Evolutionary conservation across 352 stramenopile species (phyloP).

Genomic region (Albugo candida): DNA sequence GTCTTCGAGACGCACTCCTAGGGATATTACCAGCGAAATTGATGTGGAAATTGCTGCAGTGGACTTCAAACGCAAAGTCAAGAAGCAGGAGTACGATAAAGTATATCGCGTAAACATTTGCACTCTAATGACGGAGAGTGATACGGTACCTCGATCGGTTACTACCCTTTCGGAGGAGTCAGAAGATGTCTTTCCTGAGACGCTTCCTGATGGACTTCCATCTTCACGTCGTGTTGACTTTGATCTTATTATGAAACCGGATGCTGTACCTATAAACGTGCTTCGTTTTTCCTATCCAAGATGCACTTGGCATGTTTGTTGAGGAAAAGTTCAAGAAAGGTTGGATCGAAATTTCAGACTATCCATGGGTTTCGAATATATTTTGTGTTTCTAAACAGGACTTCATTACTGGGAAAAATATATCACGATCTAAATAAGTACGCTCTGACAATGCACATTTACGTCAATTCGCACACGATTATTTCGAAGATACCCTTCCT

Average conservation of each 20-base stretch:
- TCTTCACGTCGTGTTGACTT: constrained; percentile 3
- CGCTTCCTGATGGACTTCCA: constrained; percentile 4
- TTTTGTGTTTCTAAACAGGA: constrained; percentile 13
- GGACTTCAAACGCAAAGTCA: too few species aligned
- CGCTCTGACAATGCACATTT: background rate
- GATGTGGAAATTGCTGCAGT: too few species aligned
- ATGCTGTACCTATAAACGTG: constrained; percentile 2
- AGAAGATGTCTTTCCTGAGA: constrained; percentile 2
- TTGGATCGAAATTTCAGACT: constrained; percentile 10
- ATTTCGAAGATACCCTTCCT: constrained; percentile 11
- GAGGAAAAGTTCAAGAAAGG: constrained; percentile 1
- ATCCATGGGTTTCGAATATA: constrained; percentile 10
- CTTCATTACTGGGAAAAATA: constrained; percentile 2
- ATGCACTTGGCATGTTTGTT: constrained; percentile 1
- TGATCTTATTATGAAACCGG: constrained; percentile 7
- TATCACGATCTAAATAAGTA: constrained; percentile 4
- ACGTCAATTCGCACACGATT: constrained; percentile 7
- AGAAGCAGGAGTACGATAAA: too few species aligned
- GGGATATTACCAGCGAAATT: too few species aligned
- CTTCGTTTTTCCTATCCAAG: constrained; percentile 8
- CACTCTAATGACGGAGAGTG: too few species aligned
- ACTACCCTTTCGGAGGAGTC: background rate
- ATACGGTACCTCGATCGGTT: background rate
- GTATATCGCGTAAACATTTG: too few species aligned
- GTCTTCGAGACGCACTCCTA: background rate